Percentiles rank a stretch among this genome's conserved stretches.
These are phyloP conservation scores for Trametes coccinea DNA, from an alignment of 768 basidiomycete species.

Conservation along the genomic window DNA sequence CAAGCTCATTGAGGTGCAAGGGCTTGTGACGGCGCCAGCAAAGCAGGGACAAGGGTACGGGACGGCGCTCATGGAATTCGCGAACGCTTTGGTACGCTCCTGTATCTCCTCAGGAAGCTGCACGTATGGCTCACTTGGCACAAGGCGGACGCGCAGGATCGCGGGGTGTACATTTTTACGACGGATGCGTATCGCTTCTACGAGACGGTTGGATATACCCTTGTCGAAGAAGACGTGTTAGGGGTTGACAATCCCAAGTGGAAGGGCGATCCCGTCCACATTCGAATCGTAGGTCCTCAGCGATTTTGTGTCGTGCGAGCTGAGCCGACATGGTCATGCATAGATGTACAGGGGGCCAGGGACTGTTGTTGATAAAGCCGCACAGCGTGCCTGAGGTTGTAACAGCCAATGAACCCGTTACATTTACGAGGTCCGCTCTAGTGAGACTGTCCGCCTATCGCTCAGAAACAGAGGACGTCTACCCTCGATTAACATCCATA, in stretches of 20 bases:
- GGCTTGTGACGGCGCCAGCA: constrained; percentile 2
- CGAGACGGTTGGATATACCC: constrained; percentile 9
- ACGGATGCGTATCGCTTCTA: constrained; percentile 19
- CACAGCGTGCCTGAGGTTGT: no score
- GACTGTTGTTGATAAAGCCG: no score
- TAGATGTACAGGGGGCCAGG: no score
- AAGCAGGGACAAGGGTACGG: constrained; percentile 18
- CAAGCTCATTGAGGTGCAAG: constrained; percentile 1
- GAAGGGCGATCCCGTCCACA: constrained; percentile 8
- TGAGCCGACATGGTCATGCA: no score
- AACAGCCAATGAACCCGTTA: no score
- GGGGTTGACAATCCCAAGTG: constrained; percentile 17
- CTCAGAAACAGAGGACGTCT: no score
- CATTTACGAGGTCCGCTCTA: no score
- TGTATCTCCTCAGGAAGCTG: no score
- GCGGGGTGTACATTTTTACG: constrained; percentile 12
- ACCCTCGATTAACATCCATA: no score
- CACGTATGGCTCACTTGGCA: no score
- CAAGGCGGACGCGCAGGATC: constrained; percentile 11
- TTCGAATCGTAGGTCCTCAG: constrained; percentile 13
- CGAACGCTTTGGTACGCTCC: constrained; percentile 1
- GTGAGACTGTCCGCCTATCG: no score
- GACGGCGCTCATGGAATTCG: constrained; percentile 7
- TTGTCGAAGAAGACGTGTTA: background rate
- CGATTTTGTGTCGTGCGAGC: no score